Evolutionary conservation across 2,329 filamentous ascomycete species (phyloP).

Genomic region (Xylariaceae sp.): DNA sequence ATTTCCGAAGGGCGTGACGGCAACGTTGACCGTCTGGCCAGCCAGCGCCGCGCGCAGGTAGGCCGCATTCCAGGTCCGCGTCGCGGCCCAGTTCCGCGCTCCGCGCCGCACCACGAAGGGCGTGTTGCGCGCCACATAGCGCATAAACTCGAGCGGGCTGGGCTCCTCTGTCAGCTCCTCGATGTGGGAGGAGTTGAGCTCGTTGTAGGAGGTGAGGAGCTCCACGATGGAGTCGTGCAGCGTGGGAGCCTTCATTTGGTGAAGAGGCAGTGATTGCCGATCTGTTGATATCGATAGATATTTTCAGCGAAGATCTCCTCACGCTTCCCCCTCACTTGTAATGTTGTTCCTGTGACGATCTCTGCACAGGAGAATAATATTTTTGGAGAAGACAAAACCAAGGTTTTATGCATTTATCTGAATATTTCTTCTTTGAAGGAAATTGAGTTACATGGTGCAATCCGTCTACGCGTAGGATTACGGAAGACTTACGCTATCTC

Average conservation of each 20-base stretch:
- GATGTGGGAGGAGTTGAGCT: conserved; percentile 59
- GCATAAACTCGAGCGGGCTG: conserved; percentile 73
- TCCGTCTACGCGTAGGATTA: too few relatives aligned
- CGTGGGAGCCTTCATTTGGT: conserved; percentile 14
- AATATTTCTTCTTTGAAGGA: too few relatives aligned
- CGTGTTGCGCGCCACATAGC: conserved; percentile 66
- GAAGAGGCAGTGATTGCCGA: background rate
- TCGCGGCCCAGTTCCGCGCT: conserved; percentile 59
- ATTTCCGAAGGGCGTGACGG: conserved; percentile 67
- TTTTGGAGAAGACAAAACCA: background rate
- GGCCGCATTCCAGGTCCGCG: conserved; percentile 54
- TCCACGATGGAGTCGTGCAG: conserved; percentile 41
- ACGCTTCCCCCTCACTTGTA: too few relatives aligned
- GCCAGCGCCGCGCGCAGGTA: conserved; percentile 54
- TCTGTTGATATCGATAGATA: background rate
- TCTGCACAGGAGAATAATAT: background rate
- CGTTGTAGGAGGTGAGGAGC: conserved; percentile 65
- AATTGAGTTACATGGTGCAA: too few relatives aligned
- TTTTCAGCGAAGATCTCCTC: too few relatives aligned
- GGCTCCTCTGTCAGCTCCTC: conserved; percentile 60
- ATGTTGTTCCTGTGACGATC: background rate
- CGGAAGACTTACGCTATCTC: too few relatives aligned
- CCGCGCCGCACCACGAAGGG: conserved; percentile 67
- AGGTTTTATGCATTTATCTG: too few relatives aligned
- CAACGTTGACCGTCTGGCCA: conserved; percentile 62